These are phyloP conservation scores for Solanum virginianum DNA, from an alignment of 257 asterid species.

Conservation along the genomic window DNA sequence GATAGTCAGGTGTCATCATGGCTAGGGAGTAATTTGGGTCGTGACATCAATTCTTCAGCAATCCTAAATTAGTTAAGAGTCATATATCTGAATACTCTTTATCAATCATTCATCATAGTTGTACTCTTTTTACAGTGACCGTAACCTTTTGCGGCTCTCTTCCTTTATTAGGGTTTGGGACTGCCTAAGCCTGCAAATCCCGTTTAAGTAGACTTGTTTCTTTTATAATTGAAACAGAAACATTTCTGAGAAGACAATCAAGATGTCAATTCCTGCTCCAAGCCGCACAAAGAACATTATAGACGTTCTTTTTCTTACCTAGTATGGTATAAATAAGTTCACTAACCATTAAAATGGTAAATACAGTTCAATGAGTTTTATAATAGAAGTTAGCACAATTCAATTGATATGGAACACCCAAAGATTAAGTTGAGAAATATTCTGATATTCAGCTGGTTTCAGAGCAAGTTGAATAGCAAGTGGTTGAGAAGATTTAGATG, in stretches of 20 bases:
- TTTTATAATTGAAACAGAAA: neutral
- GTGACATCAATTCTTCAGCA: neutral
- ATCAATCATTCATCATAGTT: neutral
- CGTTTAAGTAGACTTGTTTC: neutral
- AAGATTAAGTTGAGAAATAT: neutral
- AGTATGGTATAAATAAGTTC: neutral
- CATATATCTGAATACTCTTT: neutral
- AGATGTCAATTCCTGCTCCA: neutral
- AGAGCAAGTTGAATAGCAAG: neutral
- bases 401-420: neutral
- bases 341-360: neutral
- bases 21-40: neutral
- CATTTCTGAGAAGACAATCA: neutral
- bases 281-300: neutral
- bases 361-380: neutral
- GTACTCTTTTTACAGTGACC: neutral
- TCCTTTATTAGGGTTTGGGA: neutral
- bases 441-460: neutral
- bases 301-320: neutral
- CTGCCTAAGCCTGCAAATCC: neutral
- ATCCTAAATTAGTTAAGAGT: neutral
- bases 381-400: neutral
- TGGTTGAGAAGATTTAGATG: neutral
- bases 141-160: neutral
- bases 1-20: neutral